Percentiles rank a stretch among this genome's conserved stretches.
Evolutionary conservation across 1,284 basidiomycete genomes (phyloP).

Genomic region (Porodaedalea pini): DNA sequence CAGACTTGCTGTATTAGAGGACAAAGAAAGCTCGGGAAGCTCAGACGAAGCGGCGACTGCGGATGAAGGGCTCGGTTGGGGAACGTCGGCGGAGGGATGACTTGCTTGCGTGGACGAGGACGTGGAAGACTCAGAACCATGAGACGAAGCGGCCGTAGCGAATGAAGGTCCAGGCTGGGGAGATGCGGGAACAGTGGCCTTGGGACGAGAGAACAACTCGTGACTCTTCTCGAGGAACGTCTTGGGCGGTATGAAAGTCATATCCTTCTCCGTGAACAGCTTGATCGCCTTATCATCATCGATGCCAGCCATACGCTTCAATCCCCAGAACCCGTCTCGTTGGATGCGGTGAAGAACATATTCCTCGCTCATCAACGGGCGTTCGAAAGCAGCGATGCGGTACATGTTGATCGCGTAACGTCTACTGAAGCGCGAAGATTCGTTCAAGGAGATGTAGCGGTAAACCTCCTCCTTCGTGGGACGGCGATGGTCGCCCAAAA

Average conservation of each 20-base stretch:
- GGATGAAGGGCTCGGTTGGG: too few relatives aligned
- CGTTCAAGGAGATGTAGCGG: neutral
- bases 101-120: too few relatives aligned
- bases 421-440: neutral
- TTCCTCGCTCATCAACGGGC: neutral
- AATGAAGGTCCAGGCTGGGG: too few relatives aligned
- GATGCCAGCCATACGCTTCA: neutral
- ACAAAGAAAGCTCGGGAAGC: neutral
- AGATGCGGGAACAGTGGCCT: too few relatives aligned
- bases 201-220: neutral
- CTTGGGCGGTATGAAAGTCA: neutral
- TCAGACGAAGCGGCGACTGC: too few relatives aligned
- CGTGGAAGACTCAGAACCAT: too few relatives aligned
- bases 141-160: too few relatives aligned
- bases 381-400: neutral
- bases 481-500: neutral
- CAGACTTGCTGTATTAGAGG: neutral
- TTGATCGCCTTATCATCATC: neutral
- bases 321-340: neutral
- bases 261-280: neutral
- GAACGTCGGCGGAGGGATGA: too few relatives aligned
- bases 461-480: neutral
- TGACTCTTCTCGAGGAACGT: neutral
- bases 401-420: neutral
- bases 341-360: neutral